Percentiles rank a stretch among this genome's conserved stretches.
phyloP scores from a whole-genome alignment of 441 rosid species.

The Lepidium campestre region DNA sequence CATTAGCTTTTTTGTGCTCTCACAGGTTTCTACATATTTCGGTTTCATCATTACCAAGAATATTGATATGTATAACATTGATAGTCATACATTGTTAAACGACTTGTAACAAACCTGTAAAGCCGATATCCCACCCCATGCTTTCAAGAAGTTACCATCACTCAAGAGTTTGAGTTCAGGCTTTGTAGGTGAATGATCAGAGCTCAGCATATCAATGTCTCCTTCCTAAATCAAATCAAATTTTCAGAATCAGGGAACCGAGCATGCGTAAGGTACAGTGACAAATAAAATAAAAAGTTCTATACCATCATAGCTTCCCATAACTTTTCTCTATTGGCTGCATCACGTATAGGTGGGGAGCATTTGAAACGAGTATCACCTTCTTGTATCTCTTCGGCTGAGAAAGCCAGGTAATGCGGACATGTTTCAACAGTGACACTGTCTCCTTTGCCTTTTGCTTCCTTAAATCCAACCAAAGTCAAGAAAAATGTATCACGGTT shows the following conservation, averaged over 20 bases:
- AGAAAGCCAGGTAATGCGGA: slow-evolving; percentile 89
- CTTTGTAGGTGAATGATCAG: slow-evolving; percentile 93
- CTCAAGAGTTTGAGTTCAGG: slow-evolving; percentile 72
- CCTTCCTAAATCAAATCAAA: slow-evolving; percentile 54
- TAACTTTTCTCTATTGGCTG: slow-evolving; percentile 65
- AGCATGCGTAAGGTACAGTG: neutral
- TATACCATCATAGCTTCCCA: slow-evolving; percentile 91
- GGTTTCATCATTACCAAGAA: neutral
- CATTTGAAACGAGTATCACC: slow-evolving; percentile 97
- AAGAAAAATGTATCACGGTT: neutral
- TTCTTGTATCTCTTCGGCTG: slow-evolving; percentile 84
- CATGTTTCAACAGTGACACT: slow-evolving; percentile 90
- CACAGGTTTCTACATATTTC: slow-evolving; percentile 10
- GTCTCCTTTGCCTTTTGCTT: slow-evolving; percentile 73
- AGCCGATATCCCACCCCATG: slow-evolving; percentile 99
- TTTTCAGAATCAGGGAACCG: slow-evolving; percentile 5
- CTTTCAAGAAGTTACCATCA: slow-evolving; percentile 82
- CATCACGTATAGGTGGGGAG: slow-evolving; percentile 85
- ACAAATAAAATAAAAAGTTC: neutral
- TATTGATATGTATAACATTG: neutral
- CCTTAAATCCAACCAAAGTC: slow-evolving; percentile 34
- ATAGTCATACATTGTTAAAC: neutral
- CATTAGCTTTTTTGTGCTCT: slow-evolving; percentile 9
- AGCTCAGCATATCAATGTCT: slow-evolving; percentile 81
- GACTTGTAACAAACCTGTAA: slow-evolving; percentile 86